Base-by-base conservation (phyloP, 352 stramenopile genomes). In the Phytophthora pluvialis region DNA sequence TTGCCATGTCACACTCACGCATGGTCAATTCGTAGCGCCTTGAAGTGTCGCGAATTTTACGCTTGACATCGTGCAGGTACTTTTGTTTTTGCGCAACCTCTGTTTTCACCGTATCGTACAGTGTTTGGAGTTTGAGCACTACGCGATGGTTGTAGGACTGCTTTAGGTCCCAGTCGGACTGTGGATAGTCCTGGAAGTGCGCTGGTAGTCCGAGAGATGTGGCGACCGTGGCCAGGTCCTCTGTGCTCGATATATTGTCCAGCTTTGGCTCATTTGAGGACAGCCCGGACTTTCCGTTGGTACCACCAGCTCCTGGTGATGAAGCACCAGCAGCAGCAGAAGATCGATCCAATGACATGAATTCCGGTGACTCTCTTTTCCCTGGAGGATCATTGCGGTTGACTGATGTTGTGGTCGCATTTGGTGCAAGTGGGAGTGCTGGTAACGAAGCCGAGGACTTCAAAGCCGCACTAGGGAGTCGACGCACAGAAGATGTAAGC, bases 81-180 rank as follows among this genome's bases (percentile, higher is more conserved):
- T 70, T 73, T 33, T 91, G 78, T 61, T 93, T 93, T 47, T 77
- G 76, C 26, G 76, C 64, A 13, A 82, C 74, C 50, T 94, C 87
- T 3, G 77, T 64, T 32, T 81, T 86, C 11, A 86, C 73, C 5
- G 65, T 80, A 53, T 95, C 83, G 56, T 90, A 88, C 32, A 90
- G 26, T 36, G 80, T 79, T 63, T 95, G 87, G 6, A 95, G 71
- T 64, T 90, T 92, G 21, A 92, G 75, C 44, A 93, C 75, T 7
- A 92, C 63, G 42, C 89, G 74, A 69, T 90, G 77, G 40, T 92
- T 93, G 70, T 91, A 92, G 15, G 86, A 90, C 52, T 87, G 77
- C 28, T 86, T 86, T 10, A 93, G 44, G 32, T 92, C 82, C 80
- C 81, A 93, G 48, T 94, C 87, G 11, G 74, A 83, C 56, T 94